Evolutionary conservation across 192 early-diverging fungal genomes (phyloP), one percentile per base, ranked within the genome.

Genomic region (Coemansia sp.): DNA sequence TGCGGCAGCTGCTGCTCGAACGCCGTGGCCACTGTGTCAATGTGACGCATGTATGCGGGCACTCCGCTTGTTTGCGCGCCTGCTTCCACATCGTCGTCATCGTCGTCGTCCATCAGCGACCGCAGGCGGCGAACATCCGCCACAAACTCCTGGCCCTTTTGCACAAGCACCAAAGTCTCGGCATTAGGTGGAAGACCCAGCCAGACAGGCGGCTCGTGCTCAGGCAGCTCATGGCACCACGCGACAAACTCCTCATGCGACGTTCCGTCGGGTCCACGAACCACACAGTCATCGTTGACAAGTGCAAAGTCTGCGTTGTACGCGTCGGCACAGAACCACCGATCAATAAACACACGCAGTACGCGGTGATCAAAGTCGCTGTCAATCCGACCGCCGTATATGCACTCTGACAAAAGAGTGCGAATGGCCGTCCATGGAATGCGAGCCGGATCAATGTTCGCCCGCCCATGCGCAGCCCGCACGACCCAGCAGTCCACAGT

Each of bases 301-400:
- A 98, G 81, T 5, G 82, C 71, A 73, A 93, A 97, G 56, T 92
- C 88, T 19, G 88, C 54, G 62, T 95, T 90, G 57, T 92, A 99
- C 45, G 88, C 85, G 26, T 80, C 79, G 12, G 95, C 71, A 0
- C 74, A 70, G 81, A 99, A 97, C 60, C 96, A 83, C 3, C 84
- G 66, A 48, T 88, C 84, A 11, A 98, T 91, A 79, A 99, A 94
- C 13, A 86, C 85, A 32, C 92, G 88, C 49, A 99, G 81, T 23
- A 98, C 67, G 18, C 73, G 81, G 59, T 96, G 93, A 82, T 99
- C 98, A 47, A 85, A 89, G 26, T 87, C 91, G 62, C 87, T 94
- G 77, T 99, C 97, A 55, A 99, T 92, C 57, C 95, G 90, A 27
- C 96, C 97, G 69, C 98, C 98, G 66, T 99, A 99, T 29, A 98